Percentiles rank a stretch among this genome's conserved stretches.
Conservation (phyloP, 164 flowering plant species). For the Macadamia integrifolia region DNA sequence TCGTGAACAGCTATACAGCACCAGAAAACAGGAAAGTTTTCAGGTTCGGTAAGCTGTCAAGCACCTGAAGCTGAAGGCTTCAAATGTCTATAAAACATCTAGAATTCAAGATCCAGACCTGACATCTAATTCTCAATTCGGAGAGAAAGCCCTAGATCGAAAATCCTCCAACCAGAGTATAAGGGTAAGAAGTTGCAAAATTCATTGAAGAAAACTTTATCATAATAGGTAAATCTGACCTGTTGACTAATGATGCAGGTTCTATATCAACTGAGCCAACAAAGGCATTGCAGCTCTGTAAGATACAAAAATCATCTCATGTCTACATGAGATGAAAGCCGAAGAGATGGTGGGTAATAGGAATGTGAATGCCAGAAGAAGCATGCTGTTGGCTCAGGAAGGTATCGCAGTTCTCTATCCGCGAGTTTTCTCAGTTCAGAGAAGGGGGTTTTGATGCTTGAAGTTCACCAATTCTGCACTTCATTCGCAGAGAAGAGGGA, state of each 20-base stretch:
- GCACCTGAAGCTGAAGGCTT: slow-evolving; percentile 12
- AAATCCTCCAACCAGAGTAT: slow-evolving; percentile 23
- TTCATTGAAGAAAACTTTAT: neutral
- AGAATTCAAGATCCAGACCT: slow-evolving; percentile 7
- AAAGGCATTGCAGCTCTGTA: slow-evolving; percentile 21
- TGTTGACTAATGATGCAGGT: slow-evolving; percentile 20
- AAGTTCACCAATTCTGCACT: too few species aligned
- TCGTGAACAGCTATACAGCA: slow-evolving; percentile 14
- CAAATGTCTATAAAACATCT: slow-evolving; percentile 15
- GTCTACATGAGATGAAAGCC: slow-evolving; percentile 17
- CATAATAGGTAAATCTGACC: neutral
- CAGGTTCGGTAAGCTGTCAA: slow-evolving; percentile 17
- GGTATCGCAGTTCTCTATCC: too few species aligned
- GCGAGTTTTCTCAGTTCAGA: too few species aligned
- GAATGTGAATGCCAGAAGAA: slow-evolving; percentile 32
- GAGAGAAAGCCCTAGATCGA: slow-evolving; percentile 3
- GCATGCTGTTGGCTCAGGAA: neutral
- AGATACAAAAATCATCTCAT: slow-evolving; percentile 11
- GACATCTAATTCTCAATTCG: slow-evolving; percentile 9
- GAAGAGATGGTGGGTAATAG: slow-evolving; percentile 16
- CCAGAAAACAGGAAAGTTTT: slow-evolving; percentile 26
- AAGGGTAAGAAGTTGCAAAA: slow-evolving; percentile 33
- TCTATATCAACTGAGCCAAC: slow-evolving; percentile 9
- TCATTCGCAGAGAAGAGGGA: too few species aligned
- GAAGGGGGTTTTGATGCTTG: too few species aligned